Evolutionary conservation across 352 stramenopile species (phyloP), one percentile per base, ranked within the genome.

Genomic region (Aphanomyces euteiches): DNA sequence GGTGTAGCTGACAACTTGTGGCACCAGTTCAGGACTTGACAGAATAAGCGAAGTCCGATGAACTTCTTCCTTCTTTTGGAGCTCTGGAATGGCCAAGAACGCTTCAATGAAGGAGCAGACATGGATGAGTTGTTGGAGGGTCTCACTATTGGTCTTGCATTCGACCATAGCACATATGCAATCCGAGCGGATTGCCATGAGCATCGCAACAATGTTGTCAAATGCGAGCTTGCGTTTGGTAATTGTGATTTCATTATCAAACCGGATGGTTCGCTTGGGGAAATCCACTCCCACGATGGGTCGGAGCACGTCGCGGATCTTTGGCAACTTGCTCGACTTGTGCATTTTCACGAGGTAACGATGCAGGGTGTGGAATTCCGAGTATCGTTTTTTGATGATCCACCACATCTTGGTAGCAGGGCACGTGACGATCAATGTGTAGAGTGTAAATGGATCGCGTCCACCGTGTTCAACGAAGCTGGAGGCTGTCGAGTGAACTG

Each of bases 301-400:
- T 41, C 13, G 12, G 17, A 67, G 47, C 13, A 67, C 38, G 19
- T 19, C 15, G 10, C 7, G 7, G 39, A 67, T 7, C 17, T 12
- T 8, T 41, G 41, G 21, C 38, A 19, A 2, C 13, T 17, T 19
- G 10, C 6, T 15, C 21, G 7, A 37, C 8, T 47, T 53, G 34
- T 47, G 5, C 8, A 77, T 69, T 66, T 82, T 75, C 48, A 87
- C 66, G 63, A 90, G 71, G 28, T 70, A 64, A 45, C 78, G 65
- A 38, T 82, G 84, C 64, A 90, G 86, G 47, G 66, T 48, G 48
- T 78, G 81, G 72, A 88, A 91, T 73, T 91, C 80, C 17, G 81
- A 89, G 69, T 86, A 91, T 45, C 84, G 79, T 65, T 87, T 87
- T 58, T 74, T 70, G 47, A 91, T 67, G 40, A 75, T 69, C 84